phyloP scores from a whole-genome alignment of 2,329 filamentous ascomycete species.

The Diplocarpon rosae region DNA sequence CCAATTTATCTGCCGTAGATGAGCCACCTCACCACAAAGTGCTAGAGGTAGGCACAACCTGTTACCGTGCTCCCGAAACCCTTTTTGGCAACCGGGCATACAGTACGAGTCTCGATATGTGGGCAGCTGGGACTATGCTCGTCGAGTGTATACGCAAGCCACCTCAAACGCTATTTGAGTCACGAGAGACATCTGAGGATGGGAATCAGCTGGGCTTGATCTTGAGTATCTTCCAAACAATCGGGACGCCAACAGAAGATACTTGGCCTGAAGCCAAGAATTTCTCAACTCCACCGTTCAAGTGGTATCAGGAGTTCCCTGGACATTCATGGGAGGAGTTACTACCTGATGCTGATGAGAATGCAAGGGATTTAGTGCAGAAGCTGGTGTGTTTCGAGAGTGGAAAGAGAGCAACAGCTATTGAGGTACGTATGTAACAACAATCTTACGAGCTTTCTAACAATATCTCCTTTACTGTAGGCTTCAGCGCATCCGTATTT shows the following conservation, averaged over 20 bases:
- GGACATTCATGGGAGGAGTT: slow-evolving; percentile 57
- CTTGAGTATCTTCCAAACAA: slow-evolving; percentile 79
- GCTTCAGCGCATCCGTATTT: slow-evolving; percentile 5
- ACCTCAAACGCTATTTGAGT: slow-evolving; percentile 65
- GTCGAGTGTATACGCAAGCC: slow-evolving; percentile 56
- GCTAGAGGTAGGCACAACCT: slow-evolving; percentile 85
- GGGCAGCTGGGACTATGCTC: slow-evolving; percentile 76
- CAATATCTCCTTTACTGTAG: neutral
- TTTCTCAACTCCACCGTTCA: slow-evolving; percentile 71
- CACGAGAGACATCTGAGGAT: slow-evolving; percentile 59
- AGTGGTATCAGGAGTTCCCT: slow-evolving; percentile 73
- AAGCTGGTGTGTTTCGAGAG: slow-evolving; percentile 64
- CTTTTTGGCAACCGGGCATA: slow-evolving; percentile 77
- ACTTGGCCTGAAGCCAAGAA: slow-evolving; percentile 70
- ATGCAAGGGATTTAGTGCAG: slow-evolving; percentile 54
- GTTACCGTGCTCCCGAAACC: slow-evolving; percentile 82
- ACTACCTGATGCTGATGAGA: slow-evolving; percentile 46
- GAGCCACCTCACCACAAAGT: slow-evolving; percentile 65
- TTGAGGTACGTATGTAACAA: slow-evolving; percentile 35
- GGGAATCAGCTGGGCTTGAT: slow-evolving; percentile 89
- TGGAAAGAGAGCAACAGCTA: slow-evolving; percentile 53
- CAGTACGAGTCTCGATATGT: slow-evolving; percentile 66
- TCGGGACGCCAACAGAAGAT: slow-evolving; percentile 74
- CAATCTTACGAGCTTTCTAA: neutral
- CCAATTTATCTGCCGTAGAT: slow-evolving; percentile 35